Percentiles rank a stretch among this genome's conserved stretches.
Evolutionary conservation across 768 basidiomycete species (phyloP).

Genomic region (Tricholoma hemisulphureum): DNA sequence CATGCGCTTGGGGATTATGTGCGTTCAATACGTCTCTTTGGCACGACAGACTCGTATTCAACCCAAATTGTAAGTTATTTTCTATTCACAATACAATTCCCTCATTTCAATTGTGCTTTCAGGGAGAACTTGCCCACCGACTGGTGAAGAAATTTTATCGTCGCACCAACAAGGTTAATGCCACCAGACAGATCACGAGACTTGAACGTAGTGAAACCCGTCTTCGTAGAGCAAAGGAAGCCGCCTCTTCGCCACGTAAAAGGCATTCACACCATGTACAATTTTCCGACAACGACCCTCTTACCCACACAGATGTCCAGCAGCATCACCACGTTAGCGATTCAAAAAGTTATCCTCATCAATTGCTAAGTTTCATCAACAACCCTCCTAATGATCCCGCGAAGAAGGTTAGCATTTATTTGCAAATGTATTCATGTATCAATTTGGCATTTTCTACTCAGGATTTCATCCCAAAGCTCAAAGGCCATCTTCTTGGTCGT

Average conservation of each 20-base stretch:
- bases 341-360: no score
- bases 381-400: no score
- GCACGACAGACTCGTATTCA: constrained; percentile 6
- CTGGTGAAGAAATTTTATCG: constrained; percentile 8
- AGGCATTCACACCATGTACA: neutral
- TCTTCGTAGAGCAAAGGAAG: neutral
- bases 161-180: no score
- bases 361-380: neutral
- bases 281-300: neutral
- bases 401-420: no score
- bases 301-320: no score
- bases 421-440: no score
- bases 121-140: constrained; percentile 19
- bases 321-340: no score
- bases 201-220: constrained; percentile 10
- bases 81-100: neutral
- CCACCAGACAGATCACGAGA: constrained; percentile 8
- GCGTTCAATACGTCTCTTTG: constrained; percentile 4
- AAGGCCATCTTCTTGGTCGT: no score
- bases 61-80: constrained; percentile 4
- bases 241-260: neutral
- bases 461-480: no score
- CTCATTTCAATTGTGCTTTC: neutral
- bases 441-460: no score
- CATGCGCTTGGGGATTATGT: constrained; percentile 16